Evolutionary conservation across 805 yeast genomes (phyloP).

Genomic region (Nematodospora valgi): DNA sequence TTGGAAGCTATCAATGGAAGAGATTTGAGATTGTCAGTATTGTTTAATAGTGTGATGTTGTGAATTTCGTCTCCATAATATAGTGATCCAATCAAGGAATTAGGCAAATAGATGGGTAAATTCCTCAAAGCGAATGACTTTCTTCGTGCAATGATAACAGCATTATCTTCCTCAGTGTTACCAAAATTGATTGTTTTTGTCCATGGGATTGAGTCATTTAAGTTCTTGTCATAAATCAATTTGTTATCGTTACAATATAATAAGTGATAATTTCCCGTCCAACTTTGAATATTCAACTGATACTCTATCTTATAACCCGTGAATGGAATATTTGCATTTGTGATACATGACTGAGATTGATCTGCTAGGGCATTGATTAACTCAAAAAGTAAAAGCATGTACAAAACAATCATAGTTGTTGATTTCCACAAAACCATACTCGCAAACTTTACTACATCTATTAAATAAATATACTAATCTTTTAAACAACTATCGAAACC

Average conservation of each 20-base stretch:
- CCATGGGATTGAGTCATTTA: conserved; percentile 25
- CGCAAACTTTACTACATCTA: not conserved
- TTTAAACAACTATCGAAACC: conserved; percentile 27
- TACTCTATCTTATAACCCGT: conserved; percentile 29
- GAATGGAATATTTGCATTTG: conserved; percentile 12
- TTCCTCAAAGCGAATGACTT: conserved; percentile 18
- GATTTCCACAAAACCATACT: not conserved
- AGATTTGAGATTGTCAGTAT: conserved; percentile 5
- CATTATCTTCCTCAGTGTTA: conserved; percentile 1
- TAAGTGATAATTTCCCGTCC: conserved; percentile 17
- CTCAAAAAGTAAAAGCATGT: not conserved
- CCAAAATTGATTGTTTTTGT: conserved; percentile 12
- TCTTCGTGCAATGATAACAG: conserved; percentile 18
- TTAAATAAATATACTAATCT: not conserved
- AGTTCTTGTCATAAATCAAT: conserved; percentile 16
- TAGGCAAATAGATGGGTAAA: conserved; percentile 25
- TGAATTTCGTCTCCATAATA: conserved; percentile 7
- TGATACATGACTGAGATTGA: conserved; percentile 9
- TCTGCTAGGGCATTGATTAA: conserved; percentile 9
- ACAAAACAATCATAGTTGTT: not conserved
- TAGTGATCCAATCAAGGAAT: conserved; percentile 23
- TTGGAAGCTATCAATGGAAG: conserved; percentile 27
- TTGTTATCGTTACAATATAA: conserved; percentile 29
- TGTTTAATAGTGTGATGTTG: not conserved
- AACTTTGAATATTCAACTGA: conserved; percentile 13